Conservation (phyloP, 1,284 basidiomycete genomes). For the Lentinula novae-zelandiae region DNA sequence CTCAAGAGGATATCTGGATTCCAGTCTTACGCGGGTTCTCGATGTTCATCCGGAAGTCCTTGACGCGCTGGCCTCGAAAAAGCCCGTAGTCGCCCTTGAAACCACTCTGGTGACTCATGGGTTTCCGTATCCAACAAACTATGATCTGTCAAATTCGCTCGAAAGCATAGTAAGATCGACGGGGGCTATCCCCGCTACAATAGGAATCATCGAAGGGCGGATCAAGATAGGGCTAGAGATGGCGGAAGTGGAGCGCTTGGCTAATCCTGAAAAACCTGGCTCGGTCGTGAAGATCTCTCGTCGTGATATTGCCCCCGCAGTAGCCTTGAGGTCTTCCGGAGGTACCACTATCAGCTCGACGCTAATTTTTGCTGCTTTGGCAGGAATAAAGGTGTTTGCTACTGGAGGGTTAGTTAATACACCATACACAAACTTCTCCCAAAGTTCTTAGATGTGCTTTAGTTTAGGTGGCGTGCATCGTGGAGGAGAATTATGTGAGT, state of each 20-base stretch:
- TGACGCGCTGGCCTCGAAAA: conserved; percentile 60
- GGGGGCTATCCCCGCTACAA: conserved; percentile 86
- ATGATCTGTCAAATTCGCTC: conserved; percentile 69
- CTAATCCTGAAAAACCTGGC: conserved; percentile 48
- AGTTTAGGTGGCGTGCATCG: conserved; percentile 93
- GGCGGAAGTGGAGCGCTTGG: conserved; percentile 69
- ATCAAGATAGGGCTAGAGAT: conserved; percentile 82
- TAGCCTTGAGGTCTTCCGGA: conserved; percentile 70
- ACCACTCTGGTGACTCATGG: conserved; percentile 94
- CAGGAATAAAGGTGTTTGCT: conserved; percentile 84
- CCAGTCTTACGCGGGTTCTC: conserved; percentile 25
- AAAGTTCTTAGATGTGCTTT: conserved; percentile 1
- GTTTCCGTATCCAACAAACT: conserved; percentile 78
- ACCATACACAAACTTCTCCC: neutral
- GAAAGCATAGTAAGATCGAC: conserved; percentile 75
- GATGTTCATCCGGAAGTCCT: conserved; percentile 79
- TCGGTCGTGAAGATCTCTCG: conserved; percentile 76
- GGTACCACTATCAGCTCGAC: conserved; percentile 93
- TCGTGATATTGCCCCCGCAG: conserved; percentile 80
- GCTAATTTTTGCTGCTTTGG: conserved; percentile 74
- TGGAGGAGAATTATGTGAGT: conserved; percentile 81
- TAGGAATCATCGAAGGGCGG: conserved; percentile 81
- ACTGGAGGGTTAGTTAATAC: conserved; percentile 66
- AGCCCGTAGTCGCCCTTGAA: conserved; percentile 74
- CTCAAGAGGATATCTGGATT: neutral